Percentiles rank a stretch among this genome's conserved stretches.
Evolutionary conservation across 75 land plant genomes (phyloP).

Genomic region (Picea sitchensis): DNA sequence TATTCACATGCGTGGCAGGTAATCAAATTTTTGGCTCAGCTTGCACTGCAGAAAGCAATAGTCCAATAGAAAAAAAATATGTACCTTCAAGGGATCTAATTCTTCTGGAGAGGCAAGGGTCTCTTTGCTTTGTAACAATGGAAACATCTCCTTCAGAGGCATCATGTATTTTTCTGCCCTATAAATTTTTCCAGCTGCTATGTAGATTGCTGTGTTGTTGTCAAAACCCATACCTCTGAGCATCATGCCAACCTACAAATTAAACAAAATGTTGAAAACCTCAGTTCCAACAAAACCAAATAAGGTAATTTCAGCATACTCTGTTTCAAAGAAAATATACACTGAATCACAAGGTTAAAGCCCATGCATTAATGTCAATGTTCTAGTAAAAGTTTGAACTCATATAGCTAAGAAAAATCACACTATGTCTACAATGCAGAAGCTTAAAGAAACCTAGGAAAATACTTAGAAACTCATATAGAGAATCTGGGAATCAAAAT

Average conservation of each 20-base stretch:
- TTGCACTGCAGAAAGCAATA: not conserved
- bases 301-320: not conserved
- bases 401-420: not conserved
- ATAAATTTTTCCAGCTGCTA: conserved; percentile 89
- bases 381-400: not conserved
- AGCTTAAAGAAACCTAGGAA: not conserved
- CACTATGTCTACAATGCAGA: not conserved
- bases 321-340: not conserved
- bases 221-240: conserved; percentile 89
- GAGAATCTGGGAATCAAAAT: not conserved
- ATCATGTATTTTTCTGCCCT: conserved; percentile 56
- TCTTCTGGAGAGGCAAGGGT: conserved; percentile 69
- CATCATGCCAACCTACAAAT: conserved; percentile 90
- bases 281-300: not conserved
- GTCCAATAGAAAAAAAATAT: not conserved
- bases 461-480: not conserved
- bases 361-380: not conserved
- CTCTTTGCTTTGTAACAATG: conserved; percentile 72
- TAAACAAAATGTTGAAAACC: not conserved
- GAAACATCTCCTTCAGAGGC: conserved; percentile 76
- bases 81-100: conserved; percentile 64
- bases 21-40: not conserved
- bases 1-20: not conserved
- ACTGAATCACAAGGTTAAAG: not conserved
- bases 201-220: conserved; percentile 68